Evolutionary conservation across 2,329 filamentous ascomycete genomes (phyloP).

Genomic region (Penicillium hordei): DNA sequence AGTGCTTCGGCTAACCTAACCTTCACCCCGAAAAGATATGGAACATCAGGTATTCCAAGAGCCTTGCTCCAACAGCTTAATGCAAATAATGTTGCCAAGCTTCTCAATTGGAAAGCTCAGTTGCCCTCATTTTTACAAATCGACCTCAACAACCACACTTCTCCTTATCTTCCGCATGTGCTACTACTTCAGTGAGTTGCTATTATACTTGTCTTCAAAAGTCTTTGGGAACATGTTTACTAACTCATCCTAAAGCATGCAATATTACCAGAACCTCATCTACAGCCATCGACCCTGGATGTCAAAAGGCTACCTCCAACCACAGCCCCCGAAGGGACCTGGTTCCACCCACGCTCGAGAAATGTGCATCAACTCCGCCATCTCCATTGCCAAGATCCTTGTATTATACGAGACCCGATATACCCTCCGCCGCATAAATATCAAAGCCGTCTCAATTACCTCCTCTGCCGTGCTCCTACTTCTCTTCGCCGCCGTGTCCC

Average conservation of each 20-base stretch:
- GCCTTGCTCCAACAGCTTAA: conserved; percentile 27
- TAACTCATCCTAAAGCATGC: conserved; percentile 21
- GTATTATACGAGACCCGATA: conserved; percentile 15
- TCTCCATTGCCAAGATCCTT: conserved; percentile 18
- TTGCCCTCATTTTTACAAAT: conserved; percentile 28
- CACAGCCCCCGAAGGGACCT: conserved; percentile 26
- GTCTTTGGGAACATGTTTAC: background rate
- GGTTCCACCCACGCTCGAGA: conserved; percentile 15
- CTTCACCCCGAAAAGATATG: conserved; percentile 7
- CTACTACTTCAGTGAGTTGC: conserved; percentile 29
- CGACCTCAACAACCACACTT: conserved; percentile 19
- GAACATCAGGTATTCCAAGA: conserved; percentile 21
- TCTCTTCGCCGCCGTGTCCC: conserved; percentile 16
- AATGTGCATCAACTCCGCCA: conserved; percentile 22
- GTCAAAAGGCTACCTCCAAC: conserved; percentile 33
- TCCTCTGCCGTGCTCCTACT: conserved; percentile 19
- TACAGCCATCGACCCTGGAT: conserved; percentile 40
- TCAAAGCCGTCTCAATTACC: conserved; percentile 20
- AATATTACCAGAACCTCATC: conserved; percentile 39
- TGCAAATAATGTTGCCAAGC: conserved; percentile 14
- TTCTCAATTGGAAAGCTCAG: conserved; percentile 30
- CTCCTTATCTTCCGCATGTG: conserved; percentile 31
- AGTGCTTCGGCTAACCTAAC: background rate
- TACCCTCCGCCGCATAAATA: conserved; percentile 16
- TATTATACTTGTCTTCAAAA: background rate